Evolutionary conservation across 306 rosid genomes (phyloP), one percentile per base, ranked within the genome.

Genomic region (Lathyrus oleraceus): DNA sequence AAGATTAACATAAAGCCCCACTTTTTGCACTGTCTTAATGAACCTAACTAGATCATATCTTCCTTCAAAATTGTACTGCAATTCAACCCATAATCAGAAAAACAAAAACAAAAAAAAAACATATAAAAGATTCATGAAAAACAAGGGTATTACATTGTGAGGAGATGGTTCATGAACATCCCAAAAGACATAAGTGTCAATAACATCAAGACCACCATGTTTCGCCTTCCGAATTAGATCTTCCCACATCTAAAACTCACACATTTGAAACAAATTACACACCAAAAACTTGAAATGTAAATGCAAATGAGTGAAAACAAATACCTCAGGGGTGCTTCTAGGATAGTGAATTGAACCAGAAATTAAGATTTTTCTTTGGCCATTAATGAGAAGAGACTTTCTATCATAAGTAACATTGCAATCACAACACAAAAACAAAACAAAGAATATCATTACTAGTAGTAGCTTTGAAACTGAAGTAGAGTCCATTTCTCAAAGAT

Each of bases 281-380:
- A 39, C 9, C 52, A 61, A 35, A 1, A 65, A 32, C 27, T 8
- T 20, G 15, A 75, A 45, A n/a, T 40, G 38, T 35, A 53, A 72
- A 20, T 30, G 35, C 10, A 0, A 3, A 49, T 53, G 28, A 1
- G 61, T 15, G 25, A 44, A 56, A 52, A 32, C 3, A 49, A 40
- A 20, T 77, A 88, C 98, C 23, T 90, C 89, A 38, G 97, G 98
- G 19, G 96, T 85, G 83, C 98, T 94, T 84, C 98, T 84, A 68
- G 98, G 97, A 78, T 94, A 94, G 83, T 90, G 98, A 80, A 94
- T 94, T 72, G 99, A 94, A 8, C 99, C 99, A 6, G 99, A 94
- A 47, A 94, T 76, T 70, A 94, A 95, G 49, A 94, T 66, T 84
- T 83, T 91, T 76, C 99, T 78, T 53, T 67, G 86, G 82, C 97